These are phyloP conservation scores for Heliamphora exappendiculata DNA, from an alignment of 148 eudicot genomes.

Conservation along the genomic window DNA sequence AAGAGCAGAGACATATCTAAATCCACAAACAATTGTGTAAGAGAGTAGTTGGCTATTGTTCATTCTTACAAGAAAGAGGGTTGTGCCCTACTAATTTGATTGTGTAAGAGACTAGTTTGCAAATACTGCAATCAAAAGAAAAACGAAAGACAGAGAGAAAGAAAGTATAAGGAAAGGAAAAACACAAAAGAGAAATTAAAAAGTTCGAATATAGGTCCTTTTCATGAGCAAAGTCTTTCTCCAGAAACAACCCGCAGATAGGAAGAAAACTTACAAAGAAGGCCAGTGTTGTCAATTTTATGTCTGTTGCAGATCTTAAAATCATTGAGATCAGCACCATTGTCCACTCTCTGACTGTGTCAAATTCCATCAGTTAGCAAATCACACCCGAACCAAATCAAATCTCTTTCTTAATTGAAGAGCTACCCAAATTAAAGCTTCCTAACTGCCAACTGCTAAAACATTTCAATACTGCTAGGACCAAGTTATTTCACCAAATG, in stretches of 20 bases:
- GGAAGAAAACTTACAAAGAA: conserved; percentile 65
- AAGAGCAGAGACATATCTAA: no score
- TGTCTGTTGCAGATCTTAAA: conserved; percentile 70
- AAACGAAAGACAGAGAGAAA: not conserved
- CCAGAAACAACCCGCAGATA: not conserved
- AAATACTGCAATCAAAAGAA: not conserved
- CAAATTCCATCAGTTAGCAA: conserved; percentile 16
- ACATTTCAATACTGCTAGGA: no score
- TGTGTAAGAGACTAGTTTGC: no score
- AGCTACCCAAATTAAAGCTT: not conserved
- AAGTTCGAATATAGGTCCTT: not conserved
- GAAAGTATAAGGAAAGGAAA: no score
- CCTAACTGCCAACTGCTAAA: no score
- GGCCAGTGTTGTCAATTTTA: conserved; percentile 90
- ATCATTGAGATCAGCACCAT: conserved; percentile 43
- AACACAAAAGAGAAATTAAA: not conserved
- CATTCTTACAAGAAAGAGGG: no score
- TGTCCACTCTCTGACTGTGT: conserved; percentile 67
- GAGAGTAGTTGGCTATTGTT: no score
- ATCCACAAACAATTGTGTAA: no score
- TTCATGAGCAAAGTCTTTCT: not conserved
- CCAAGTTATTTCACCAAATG: no score
- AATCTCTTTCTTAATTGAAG: not conserved
- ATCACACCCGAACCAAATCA: not conserved
- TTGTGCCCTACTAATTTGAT: no score